Evolutionary conservation across 495 filamentous ascomycete species (phyloP), one percentile per base, ranked within the genome.

Genomic region (Hyaloscypha variabilis): DNA sequence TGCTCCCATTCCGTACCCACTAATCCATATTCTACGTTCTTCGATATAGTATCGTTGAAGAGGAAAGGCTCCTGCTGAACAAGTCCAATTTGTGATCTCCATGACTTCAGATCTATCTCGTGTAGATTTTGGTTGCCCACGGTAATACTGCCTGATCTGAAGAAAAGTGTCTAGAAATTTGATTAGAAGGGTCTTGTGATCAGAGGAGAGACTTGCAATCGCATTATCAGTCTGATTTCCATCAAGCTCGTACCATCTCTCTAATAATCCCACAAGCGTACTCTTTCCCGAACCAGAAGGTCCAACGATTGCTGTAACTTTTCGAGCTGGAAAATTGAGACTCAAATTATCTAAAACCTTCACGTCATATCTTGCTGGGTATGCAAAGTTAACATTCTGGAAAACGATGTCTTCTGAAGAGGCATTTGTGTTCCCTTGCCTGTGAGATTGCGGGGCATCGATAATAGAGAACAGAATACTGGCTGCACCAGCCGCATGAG

Each of bases 271-370:
- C 0, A 90, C 84, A 49, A 92, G 84, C 0, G 89, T 92, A 62
- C 84, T 88, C 70, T 78, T 93, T 8, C 90, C 90, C 21, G 87
- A 89, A 6, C 90, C 90, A 1, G 88, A 90, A 23, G 92, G 85
- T 1, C 94, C 90, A 54, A 95, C 91, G 55, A 97, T 82, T n/a
- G 93, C 92, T 21, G 90, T 91, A 21, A 87, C 87, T 72, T 95
- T 92, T 1, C 94, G 93, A 6, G 92, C 88, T 6, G 89, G 87
- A 17, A 91, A 79, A 0, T 71, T 75, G 6, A 90, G 64, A 51
- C 74, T 79, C 25, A 90, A 69, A n/a, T 83, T 70, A 53, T 81
- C 77, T 1, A 85, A 75, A 0, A 90, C 82, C 42, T 79, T 84
- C 34, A 86, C 73, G 39, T 87, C 81, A 1, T 86, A 82, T 29